Evolutionary conservation across 2,329 filamentous ascomycete genomes (phyloP), one percentile per base, ranked within the genome.

Genomic region (Neopestalotiopsis rosae): DNA sequence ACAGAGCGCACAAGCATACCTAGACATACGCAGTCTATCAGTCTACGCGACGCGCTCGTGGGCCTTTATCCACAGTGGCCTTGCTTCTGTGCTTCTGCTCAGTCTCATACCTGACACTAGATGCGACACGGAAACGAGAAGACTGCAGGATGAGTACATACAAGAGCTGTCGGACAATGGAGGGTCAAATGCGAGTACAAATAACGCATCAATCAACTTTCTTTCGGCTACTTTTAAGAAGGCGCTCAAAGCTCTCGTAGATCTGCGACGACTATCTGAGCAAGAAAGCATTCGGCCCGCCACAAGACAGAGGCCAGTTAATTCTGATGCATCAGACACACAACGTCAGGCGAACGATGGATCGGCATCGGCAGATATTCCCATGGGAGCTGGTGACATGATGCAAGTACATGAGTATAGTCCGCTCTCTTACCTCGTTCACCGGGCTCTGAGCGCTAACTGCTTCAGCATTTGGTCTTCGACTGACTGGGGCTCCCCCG

Each of bases 41-140:
- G 34, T 34, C 32, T 62, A 62, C 5, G 59, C 59, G 0, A 62
- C 14, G 32, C 59, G 32, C 32, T 62, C 59, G 9, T 62, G 59
- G 59, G 59, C 59, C 1, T 62, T 62, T 13, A 62, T 62, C 2
- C 59, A 62, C 9, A 62, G 34, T 12, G 59, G 59, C 3, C 30
- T 62, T 5, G 59, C 59, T 1, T 62, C 59, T 1, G 59, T 62
- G 0, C 32, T 62, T 0, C 10, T 62, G 1, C 59, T 62, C n/a
- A 62, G 59, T 14, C 59, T 62, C 0, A 20, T 62, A 7, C 59
- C 59, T 5, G 59, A 62, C 28, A 62, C 59, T 17, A 62, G 59
- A 40, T 62, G 59, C 34, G n/a, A 30, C 1, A 6, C 59, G 9
- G 59, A 62, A 40, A 62, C 59, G 34, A 62, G 1, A 4, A 62